These are phyloP conservation scores for Plasmodium blacklocki DNA, from an alignment of 169 alveolate species.

Conservation along the genomic window DNA sequence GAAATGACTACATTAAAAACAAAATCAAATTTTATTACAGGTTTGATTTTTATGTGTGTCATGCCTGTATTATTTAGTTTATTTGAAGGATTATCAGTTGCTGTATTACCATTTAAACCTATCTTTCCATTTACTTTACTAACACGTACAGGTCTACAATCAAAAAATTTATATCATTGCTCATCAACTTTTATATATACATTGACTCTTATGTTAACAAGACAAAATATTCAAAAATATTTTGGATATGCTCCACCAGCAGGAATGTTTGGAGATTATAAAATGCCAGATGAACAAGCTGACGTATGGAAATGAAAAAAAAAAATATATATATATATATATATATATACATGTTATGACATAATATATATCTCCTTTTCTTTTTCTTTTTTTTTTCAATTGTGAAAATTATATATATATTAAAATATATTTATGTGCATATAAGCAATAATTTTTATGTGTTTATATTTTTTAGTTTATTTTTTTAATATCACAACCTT, in stretches of 20 bases:
- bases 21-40: conserved; percentile 80
- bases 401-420: no score
- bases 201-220: conserved; percentile 80
- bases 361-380: neutral
- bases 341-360: neutral
- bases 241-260: conserved; percentile 82
- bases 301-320: conserved; percentile 72
- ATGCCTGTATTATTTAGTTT: conserved; percentile 87
- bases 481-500: no score
- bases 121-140: conserved; percentile 78
- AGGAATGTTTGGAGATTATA: conserved; percentile 76
- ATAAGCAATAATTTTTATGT: no score
- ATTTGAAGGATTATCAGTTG: conserved; percentile 85
- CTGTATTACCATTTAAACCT: conserved; percentile 87
- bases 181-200: conserved; percentile 87
- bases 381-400: neutral
- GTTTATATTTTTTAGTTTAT: no score
- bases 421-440: no score
- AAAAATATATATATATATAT: neutral
- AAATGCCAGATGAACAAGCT: conserved; percentile 75
- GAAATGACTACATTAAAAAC: conserved; percentile 62
- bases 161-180: conserved; percentile 80
- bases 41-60: conserved; percentile 84
- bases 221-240: conserved; percentile 78
- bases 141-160: conserved; percentile 82